phyloP scores from a whole-genome alignment of 805 yeast genomes.

The Candida silvatica region DNA sequence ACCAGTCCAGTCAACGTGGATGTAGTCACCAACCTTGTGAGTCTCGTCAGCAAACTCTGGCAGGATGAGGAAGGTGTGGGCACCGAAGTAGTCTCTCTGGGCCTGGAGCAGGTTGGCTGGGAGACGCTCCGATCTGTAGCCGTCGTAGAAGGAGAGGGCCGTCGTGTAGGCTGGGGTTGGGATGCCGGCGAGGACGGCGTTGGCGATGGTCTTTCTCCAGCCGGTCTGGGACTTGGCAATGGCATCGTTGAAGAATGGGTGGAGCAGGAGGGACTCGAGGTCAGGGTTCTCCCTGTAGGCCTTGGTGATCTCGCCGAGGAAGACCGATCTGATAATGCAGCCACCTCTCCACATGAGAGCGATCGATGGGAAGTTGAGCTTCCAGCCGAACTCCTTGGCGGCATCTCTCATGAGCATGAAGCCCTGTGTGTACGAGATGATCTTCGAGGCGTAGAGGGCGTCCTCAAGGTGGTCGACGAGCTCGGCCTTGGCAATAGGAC shows the following conservation, averaged over 20 bases:
- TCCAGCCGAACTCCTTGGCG: slow-evolving; percentile 94
- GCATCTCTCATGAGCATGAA: slow-evolving; percentile 99
- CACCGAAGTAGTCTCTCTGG: slow-evolving; percentile 99
- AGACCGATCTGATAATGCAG: slow-evolving; percentile 97
- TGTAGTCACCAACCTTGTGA: slow-evolving; percentile 72
- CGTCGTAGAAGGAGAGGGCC: slow-evolving; percentile 96
- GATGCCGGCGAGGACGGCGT: slow-evolving; percentile 78
- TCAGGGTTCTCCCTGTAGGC: slow-evolving; percentile 94
- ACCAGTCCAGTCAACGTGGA: slow-evolving; percentile 99
- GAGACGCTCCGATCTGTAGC: slow-evolving; percentile 90
- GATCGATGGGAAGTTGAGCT: slow-evolving; percentile 94
- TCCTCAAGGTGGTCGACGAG: slow-evolving; percentile 93
- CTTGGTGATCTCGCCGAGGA: slow-evolving; percentile 92
- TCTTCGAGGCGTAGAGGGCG: slow-evolving; percentile 97
- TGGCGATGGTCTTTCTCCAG: slow-evolving; percentile 84
- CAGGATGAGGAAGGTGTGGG: slow-evolving; percentile 95
- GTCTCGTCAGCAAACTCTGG: slow-evolving; percentile 74
- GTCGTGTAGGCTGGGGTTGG: slow-evolving; percentile 98
- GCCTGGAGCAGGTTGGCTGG: slow-evolving; percentile 99
- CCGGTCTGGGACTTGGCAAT: slow-evolving; percentile 88
- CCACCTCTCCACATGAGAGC: slow-evolving; percentile 99
- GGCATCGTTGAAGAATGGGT: slow-evolving; percentile 89
- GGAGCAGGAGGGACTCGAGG: slow-evolving; percentile 90
- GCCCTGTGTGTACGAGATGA: slow-evolving; percentile 98
- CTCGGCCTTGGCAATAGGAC: slow-evolving; percentile 66